phyloP scores from a whole-genome alignment of 108 stramenopile genomes.

The Cyclotella sp. region DNA sequence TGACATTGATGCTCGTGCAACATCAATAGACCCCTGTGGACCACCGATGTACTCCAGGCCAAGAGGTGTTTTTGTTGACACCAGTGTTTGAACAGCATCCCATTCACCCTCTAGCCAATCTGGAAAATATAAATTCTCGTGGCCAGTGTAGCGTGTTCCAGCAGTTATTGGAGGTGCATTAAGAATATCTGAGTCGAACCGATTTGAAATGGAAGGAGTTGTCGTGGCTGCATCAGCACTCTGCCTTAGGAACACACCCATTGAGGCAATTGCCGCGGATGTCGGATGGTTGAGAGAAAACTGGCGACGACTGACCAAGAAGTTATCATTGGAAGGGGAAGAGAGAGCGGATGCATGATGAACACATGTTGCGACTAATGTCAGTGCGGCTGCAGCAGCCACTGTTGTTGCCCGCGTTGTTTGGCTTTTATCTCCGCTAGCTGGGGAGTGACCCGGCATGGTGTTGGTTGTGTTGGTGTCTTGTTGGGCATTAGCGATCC shows the following conservation, averaged over 20 bases:
- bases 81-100: constrained; percentile 78
- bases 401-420: neutral
- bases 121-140: constrained; percentile 77
- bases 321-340: neutral
- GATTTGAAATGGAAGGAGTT: constrained; percentile 38
- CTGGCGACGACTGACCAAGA: constrained; percentile 39
- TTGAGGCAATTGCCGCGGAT: constrained; percentile 10
- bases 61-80: constrained; percentile 64
- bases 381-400: neutral
- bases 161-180: constrained; percentile 63
- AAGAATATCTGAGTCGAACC: constrained; percentile 61
- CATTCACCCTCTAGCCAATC: constrained; percentile 73
- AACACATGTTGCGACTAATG: neutral
- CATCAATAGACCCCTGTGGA: constrained; percentile 62
- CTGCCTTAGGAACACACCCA: neutral
- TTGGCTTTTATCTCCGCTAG: neutral
- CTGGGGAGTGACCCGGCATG: neutral
- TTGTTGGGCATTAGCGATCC: too few species aligned
- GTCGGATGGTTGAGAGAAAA: constrained; percentile 23
- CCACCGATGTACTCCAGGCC: constrained; percentile 80
- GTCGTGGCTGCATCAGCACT: constrained; percentile 6
- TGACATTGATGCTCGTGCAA: constrained; percentile 65
- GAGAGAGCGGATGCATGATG: constrained; percentile 4
- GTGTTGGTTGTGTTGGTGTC: too few species aligned
- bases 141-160: constrained; percentile 60